Evolutionary conservation across 495 filamentous ascomycete species (phyloP).

Genomic region (Parathielavia appendiculata): DNA sequence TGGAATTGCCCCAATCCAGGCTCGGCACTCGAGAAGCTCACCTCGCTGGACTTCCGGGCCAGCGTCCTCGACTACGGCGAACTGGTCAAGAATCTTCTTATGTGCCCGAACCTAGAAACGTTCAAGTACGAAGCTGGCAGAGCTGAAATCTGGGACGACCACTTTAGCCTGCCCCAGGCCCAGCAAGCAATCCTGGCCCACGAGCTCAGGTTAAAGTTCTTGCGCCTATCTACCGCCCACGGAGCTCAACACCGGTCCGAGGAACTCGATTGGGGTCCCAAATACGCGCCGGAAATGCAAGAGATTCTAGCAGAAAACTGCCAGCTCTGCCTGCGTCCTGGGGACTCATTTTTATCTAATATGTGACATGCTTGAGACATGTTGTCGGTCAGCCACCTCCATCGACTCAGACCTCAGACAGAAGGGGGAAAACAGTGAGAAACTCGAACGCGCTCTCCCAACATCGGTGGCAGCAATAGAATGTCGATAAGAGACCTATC

Average conservation of each 20-base stretch:
- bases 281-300: no score
- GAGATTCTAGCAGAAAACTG: slow-evolving; percentile 4
- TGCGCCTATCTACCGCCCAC: no score
- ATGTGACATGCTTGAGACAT: not conserved
- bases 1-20: not conserved
- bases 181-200: not conserved
- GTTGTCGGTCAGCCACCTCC: not conserved
- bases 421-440: no score
- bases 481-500: no score
- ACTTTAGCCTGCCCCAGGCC: not conserved
- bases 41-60: not conserved
- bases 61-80: not conserved
- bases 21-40: not conserved
- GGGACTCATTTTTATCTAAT: not conserved
- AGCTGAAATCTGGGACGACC: not conserved
- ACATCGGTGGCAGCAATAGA: no score
- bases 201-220: not conserved
- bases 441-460: no score
- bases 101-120: not conserved
- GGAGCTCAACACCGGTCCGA: no score
- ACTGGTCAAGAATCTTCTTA: not conserved
- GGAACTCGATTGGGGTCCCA: no score
- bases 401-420: not conserved
- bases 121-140: not conserved
- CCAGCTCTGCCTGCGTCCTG: not conserved